Conservation (phyloP, 1,284 basidiomycete genomes). For the Rhodotorula sp. region DNA sequence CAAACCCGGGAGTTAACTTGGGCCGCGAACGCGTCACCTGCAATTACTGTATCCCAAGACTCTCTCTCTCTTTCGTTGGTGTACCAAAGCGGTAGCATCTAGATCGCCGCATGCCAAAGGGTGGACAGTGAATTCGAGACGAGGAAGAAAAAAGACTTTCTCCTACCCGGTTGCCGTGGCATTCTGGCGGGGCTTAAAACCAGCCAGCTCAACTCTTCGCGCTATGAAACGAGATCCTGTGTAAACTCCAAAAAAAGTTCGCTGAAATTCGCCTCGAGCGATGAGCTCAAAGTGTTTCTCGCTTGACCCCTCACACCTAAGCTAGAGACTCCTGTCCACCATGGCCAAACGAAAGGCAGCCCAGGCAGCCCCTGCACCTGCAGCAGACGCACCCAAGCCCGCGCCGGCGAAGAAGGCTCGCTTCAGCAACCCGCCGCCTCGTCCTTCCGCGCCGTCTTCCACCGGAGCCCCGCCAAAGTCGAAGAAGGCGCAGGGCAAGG, state of each 20-base stretch:
- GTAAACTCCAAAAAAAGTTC: no score
- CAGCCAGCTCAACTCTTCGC: no score
- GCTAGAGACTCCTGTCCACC: neutral
- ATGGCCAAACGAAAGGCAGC: slow-evolving; percentile 26
- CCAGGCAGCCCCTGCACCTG: neutral
- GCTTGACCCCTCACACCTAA: neutral
- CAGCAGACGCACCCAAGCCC: neutral
- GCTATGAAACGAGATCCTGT: no score
- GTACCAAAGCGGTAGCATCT: no score
- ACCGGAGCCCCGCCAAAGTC: neutral
- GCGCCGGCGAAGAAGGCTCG: slow-evolving; percentile 19
- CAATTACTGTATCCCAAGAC: no score
- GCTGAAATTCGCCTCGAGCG: no score
- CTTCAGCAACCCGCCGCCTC: slow-evolving; percentile 27
- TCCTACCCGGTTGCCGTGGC: no score
- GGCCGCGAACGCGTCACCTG: neutral
- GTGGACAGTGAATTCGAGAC: no score
- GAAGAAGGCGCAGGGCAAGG: slow-evolving; percentile 10
- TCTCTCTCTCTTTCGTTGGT: no score
- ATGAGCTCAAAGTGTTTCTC: neutral
- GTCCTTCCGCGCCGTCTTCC: neutral
- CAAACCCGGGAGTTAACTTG: slow-evolving; percentile 1
- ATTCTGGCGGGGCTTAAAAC: no score
- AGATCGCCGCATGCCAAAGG: no score
- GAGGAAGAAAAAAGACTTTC: no score